A percentile compares a stretch with the other conserved stretches of the same genome.
Evolutionary conservation across 768 basidiomycete genomes (phyloP).

Genomic region (Filobasidium wieringae): DNA sequence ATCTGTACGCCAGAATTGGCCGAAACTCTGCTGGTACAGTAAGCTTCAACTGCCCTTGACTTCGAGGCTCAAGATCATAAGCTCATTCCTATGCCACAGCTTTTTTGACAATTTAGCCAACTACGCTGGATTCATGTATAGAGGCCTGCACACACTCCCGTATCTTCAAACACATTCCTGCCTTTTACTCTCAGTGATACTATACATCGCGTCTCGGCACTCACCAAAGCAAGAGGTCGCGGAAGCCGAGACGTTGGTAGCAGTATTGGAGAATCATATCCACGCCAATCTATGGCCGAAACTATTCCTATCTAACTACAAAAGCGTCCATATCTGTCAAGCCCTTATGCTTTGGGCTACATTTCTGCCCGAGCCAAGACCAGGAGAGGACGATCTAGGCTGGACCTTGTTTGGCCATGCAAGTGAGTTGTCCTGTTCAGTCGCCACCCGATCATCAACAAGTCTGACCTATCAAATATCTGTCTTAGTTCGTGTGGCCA

Average conservation of each 20-base stretch:
- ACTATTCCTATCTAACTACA: background rate
- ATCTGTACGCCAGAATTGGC: slow-evolving; percentile 1
- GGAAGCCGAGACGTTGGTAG: background rate
- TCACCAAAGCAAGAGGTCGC: background rate
- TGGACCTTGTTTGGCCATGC: slow-evolving; percentile 12
- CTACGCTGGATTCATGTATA: slow-evolving; percentile 1
- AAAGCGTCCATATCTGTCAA: slow-evolving; percentile 8
- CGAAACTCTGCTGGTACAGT: background rate
- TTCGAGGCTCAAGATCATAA: background rate
- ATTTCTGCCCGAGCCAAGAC: slow-evolving; percentile 3
- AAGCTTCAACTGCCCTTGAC: background rate
- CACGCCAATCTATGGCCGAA: slow-evolving; percentile 5
- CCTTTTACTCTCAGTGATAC: background rate
- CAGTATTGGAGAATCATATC: slow-evolving; percentile 6
- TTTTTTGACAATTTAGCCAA: slow-evolving; percentile 4
- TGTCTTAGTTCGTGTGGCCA: slow-evolving; percentile 1
- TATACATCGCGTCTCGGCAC: slow-evolving; percentile 1
- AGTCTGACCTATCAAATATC: background rate
- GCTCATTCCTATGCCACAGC: background rate
- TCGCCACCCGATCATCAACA: background rate
- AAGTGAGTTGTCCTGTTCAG: background rate
- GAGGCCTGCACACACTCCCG: background rate
- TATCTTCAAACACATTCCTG: background rate
- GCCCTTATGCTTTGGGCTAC: slow-evolving; percentile 10
- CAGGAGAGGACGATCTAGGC: slow-evolving; percentile 8